A percentile compares a stretch with the other conserved stretches of the same genome.
Conservation (phyloP, 2,329 filamentous ascomycete species). For the Gaeumannomyces sp. region DNA sequence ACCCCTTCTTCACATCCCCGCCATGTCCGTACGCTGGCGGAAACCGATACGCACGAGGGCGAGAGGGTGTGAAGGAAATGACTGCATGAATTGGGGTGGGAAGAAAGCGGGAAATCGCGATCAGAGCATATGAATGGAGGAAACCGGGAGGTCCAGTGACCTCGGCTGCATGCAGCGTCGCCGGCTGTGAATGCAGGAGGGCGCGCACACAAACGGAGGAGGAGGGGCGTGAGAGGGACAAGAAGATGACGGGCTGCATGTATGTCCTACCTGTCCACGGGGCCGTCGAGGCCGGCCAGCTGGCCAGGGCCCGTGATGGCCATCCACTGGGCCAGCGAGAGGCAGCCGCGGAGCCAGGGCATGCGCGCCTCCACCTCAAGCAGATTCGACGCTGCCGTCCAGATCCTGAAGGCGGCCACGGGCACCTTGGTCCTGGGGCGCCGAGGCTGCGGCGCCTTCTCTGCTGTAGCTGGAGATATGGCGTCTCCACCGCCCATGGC, state of each 20-base stretch:
- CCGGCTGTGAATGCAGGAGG: constrained; percentile 13
- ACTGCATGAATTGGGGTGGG: too few species aligned
- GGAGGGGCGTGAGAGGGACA: constrained; percentile 4
- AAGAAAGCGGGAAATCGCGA: too few species aligned
- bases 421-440: constrained; percentile 43
- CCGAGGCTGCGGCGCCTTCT: background rate
- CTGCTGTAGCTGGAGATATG: background rate
- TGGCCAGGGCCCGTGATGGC: constrained; percentile 67
- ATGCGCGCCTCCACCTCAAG: constrained; percentile 72
- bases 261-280: constrained; percentile 78
- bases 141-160: constrained; percentile 36
- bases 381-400: constrained; percentile 66
- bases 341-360: constrained; percentile 78
- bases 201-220: background rate
- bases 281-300: constrained; percentile 67
- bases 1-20: too few species aligned
- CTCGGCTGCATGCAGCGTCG: constrained; percentile 37
- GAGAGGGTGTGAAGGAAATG: too few species aligned
- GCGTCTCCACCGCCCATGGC: background rate
- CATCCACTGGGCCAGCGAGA: constrained; percentile 71
- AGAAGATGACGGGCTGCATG: constrained; percentile 5
- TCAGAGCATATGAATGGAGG: too few species aligned
- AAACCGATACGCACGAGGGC: too few species aligned
- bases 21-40: too few species aligned
- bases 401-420: constrained; percentile 70